A percentile compares a stretch with the other conserved stretches of the same genome.
These are phyloP conservation scores for Russula ochroleuca DNA, from an alignment of 768 basidiomycete genomes.

Conservation along the genomic window DNA sequence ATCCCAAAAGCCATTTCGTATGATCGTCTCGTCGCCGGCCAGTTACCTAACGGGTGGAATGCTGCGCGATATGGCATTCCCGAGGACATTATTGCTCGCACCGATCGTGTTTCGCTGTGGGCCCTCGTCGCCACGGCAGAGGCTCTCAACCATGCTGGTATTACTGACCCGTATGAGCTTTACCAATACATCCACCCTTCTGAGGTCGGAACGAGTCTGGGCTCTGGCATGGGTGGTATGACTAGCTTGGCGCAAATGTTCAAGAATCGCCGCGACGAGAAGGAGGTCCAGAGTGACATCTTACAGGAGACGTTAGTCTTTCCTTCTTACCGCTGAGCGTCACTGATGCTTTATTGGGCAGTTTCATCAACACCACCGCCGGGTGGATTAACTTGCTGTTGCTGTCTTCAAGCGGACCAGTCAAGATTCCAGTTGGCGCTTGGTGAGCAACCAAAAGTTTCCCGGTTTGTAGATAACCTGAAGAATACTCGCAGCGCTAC, in stretches of 20 bases:
- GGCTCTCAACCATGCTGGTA: conserved; percentile 93
- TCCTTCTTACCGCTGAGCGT: neutral
- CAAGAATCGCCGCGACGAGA: conserved; percentile 97
- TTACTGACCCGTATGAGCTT: conserved; percentile 96
- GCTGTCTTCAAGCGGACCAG: conserved; percentile 93
- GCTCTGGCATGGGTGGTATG: conserved; percentile 97
- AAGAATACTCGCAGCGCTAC: conserved; percentile 60
- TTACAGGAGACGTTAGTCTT: conserved; percentile 89
- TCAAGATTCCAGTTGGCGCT: conserved; percentile 99
- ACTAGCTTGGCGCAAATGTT: conserved; percentile 93
- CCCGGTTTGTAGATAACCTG: conserved; percentile 14
- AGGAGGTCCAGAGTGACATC: conserved; percentile 97
- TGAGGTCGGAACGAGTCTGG: conserved; percentile 89
- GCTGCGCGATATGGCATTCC: conserved; percentile 97
- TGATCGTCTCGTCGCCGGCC: conserved; percentile 91
- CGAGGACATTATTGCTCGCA: conserved; percentile 90
- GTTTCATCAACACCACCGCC: conserved; percentile 98
- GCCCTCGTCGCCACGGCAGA: conserved; percentile 92
- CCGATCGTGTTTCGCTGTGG: conserved; percentile 91
- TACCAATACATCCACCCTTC: conserved; percentile 97
- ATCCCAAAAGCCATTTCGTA: conserved; percentile 96
- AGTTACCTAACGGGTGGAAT: conserved; percentile 96
- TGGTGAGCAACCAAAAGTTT: conserved; percentile 53
- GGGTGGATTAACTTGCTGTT: conserved; percentile 96
- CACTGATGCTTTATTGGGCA: conserved; percentile 32